phyloP scores from a whole-genome alignment of 1,284 basidiomycete species.

The Naganishia sp. region DNA sequence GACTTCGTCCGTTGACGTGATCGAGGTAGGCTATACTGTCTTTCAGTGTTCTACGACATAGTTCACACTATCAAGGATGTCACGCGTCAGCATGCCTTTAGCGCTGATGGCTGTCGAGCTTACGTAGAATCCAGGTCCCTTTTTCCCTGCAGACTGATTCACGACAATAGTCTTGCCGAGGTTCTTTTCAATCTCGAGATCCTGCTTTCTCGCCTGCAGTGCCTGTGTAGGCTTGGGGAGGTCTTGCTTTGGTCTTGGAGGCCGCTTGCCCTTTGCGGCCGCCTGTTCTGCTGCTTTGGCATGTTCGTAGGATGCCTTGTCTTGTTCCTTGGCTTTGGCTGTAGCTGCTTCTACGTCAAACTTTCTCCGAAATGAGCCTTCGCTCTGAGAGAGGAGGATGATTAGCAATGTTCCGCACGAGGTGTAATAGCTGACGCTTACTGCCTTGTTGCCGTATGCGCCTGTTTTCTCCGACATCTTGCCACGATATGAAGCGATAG shows the following conservation, averaged over 20 bases:
- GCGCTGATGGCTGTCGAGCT: conserved; percentile 30
- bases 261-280: conserved; percentile 72
- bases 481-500: neutral
- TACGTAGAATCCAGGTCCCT: conserved; percentile 78
- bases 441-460: conserved; percentile 30
- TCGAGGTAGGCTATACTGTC: conserved; percentile 92
- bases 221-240: conserved; percentile 85
- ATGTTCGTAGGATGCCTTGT: conserved; percentile 44
- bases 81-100: conserved; percentile 42
- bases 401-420: neutral
- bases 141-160: conserved; percentile 66
- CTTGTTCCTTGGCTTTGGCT: conserved; percentile 52
- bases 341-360: conserved; percentile 54
- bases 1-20: conserved; percentile 90
- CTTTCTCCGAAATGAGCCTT: conserved; percentile 34
- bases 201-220: conserved; percentile 77
- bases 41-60: conserved; percentile 87
- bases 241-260: conserved; percentile 56
- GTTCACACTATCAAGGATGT: conserved; percentile 64
- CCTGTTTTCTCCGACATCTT: conserved; percentile 30
- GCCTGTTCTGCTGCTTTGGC: conserved; percentile 51
- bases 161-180: conserved; percentile 90
- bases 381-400: conserved; percentile 1
- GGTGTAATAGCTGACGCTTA: neutral
- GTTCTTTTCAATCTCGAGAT: conserved; percentile 87